These are phyloP conservation scores for Cercospora sojina DNA, from an alignment of 2,329 filamentous ascomycete species.

Conservation along the genomic window DNA sequence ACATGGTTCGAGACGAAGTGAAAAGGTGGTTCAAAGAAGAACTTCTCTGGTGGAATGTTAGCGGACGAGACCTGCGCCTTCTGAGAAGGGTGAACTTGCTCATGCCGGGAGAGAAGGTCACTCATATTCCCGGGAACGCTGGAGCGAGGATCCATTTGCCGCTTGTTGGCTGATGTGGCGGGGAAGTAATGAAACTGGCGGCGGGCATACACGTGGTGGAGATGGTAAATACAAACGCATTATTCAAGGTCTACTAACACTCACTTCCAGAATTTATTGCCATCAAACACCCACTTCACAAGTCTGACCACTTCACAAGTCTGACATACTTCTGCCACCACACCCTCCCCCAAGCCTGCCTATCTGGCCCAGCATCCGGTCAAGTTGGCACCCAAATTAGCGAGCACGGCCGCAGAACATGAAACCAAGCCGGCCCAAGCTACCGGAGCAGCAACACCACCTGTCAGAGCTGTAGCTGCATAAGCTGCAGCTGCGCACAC, in stretches of 20 bases:
- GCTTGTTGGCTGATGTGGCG: not conserved
- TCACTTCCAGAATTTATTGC: not conserved
- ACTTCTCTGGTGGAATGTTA: not conserved
- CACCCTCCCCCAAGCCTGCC: not conserved
- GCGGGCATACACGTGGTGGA: not conserved
- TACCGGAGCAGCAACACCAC: not conserved
- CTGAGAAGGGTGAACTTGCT: not conserved
- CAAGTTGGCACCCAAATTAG: not conserved
- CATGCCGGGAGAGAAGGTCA: not conserved
- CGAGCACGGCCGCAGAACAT: not conserved
- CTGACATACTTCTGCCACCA: not conserved
- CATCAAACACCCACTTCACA: not conserved
- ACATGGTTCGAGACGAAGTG: not conserved
- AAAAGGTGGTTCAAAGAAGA: not conserved
- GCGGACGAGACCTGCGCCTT: not conserved
- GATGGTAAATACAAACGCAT: not conserved
- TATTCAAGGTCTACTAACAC: not conserved
- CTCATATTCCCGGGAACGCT: not conserved
- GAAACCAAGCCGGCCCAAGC: not conserved
- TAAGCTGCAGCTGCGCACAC: not conserved
- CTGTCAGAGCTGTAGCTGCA: not conserved
- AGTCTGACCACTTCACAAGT: not conserved
- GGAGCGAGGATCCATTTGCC: not conserved
- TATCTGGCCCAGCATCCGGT: not conserved
- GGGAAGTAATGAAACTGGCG: not conserved